A percentile compares a stretch with the other conserved stretches of the same genome.
Conservation (phyloP, 2,329 filamentous ascomycete species). For the Cytospora piceae region DNA sequence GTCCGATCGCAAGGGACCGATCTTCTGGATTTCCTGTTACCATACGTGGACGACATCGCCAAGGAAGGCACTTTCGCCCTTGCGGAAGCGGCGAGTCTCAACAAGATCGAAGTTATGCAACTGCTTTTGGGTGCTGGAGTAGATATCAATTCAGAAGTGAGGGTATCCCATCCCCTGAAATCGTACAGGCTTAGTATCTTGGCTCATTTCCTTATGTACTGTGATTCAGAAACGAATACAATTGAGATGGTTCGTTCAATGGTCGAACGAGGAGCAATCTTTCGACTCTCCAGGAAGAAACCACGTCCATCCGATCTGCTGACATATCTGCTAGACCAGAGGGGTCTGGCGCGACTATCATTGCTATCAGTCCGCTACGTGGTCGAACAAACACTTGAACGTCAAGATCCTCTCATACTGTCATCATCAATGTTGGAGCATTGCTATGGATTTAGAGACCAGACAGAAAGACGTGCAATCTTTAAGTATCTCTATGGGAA, state of each 20-base stretch:
- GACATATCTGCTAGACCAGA: background rate
- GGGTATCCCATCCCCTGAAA: too few species aligned
- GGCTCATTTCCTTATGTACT: background rate
- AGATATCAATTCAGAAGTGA: background rate
- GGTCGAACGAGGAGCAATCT: background rate
- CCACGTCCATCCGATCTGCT: background rate
- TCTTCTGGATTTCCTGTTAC: background rate
- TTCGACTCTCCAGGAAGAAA: background rate
- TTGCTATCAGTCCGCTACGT: background rate
- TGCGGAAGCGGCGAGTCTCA: background rate
- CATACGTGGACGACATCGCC: background rate
- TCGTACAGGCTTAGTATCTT: background rate
- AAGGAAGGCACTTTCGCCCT: background rate
- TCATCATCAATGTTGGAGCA: slow-evolving; percentile 4
- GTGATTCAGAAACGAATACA: too few species aligned
- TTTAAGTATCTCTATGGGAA: background rate
- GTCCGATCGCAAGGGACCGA: background rate
- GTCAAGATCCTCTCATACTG: background rate
- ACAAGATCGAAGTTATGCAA: background rate
- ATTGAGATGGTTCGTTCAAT: background rate
- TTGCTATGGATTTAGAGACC: background rate
- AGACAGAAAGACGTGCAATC: background rate
- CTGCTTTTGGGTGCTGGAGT: background rate
- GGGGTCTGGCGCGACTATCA: too few species aligned
- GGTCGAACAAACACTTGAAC: background rate